These are phyloP conservation scores for Fraxinus americana DNA, from an alignment of 257 asterid genomes.

Conservation along the genomic window DNA sequence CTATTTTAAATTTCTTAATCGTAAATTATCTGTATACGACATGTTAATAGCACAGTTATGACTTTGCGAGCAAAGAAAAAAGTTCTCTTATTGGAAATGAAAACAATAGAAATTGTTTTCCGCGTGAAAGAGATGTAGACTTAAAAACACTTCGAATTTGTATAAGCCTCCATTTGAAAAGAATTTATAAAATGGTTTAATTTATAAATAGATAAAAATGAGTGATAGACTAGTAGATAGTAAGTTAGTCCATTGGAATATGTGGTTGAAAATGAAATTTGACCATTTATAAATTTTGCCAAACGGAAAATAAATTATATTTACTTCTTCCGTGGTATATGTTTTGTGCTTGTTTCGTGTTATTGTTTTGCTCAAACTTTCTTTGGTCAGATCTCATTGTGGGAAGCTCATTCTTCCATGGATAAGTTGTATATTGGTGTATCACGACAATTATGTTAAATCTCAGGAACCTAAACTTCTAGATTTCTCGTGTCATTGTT, in stretches of 20 bases:
- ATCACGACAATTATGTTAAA: slow-evolving; percentile 59
- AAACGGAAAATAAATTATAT: background rate
- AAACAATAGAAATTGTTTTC: too few relatives aligned
- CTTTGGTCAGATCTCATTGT: slow-evolving; percentile 49
- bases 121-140: background rate
- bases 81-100: background rate
- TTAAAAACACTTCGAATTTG: background rate
- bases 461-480: slow-evolving; percentile 70
- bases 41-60: background rate
- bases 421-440: slow-evolving; percentile 69
- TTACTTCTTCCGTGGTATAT: background rate
- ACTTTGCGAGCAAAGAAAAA: background rate
- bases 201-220: too few relatives aligned
- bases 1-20: slow-evolving; percentile 11
- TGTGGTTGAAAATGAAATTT: too few relatives aligned
- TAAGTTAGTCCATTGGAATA: too few relatives aligned
- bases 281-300: too few relatives aligned
- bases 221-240: too few relatives aligned
- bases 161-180: too few relatives aligned
- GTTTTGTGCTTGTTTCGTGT: slow-evolving; percentile 13
- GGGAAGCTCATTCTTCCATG: slow-evolving; percentile 75
- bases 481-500: slow-evolving; percentile 40
- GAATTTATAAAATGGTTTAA: too few relatives aligned
- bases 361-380: slow-evolving; percentile 11
- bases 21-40: background rate